Evolutionary conservation across 176 grass and related monocot species (phyloP).

Genomic region (Stipa capillata): DNA sequence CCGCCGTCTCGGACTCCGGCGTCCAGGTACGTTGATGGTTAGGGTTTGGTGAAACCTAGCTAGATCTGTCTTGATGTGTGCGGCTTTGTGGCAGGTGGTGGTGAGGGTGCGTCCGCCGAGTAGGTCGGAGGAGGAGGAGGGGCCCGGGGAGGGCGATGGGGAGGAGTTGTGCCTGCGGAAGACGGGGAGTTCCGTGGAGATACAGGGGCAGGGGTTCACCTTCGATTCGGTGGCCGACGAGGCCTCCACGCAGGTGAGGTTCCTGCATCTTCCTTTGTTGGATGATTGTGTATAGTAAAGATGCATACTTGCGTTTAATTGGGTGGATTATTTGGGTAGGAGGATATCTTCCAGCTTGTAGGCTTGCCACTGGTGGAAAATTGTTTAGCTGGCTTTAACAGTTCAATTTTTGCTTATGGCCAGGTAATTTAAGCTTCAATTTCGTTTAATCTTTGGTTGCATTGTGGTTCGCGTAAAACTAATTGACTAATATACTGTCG

Average conservation of each 20-base stretch:
- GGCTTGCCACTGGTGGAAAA: conserved; percentile 57
- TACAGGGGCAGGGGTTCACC: conserved; percentile 38
- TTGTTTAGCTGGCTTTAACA: conserved; percentile 58
- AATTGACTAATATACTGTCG: background rate
- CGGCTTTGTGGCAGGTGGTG: conserved; percentile 26
- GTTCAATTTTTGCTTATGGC: conserved; percentile 66
- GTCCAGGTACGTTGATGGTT: conserved; percentile 16
- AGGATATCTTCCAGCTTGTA: conserved; percentile 48
- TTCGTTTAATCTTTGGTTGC: background rate
- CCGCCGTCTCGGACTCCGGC: conserved; percentile 34
- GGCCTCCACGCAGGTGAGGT: conserved; percentile 30
- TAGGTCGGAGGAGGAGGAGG: conserved; percentile 19
- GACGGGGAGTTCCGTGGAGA: conserved; percentile 20
- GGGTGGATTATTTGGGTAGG: conserved; percentile 20
- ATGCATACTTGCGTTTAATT: background rate
- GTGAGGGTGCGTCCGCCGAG: conserved; percentile 32
- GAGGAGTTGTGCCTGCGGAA: conserved; percentile 28
- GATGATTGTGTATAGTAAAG: background rate
- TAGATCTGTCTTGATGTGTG: background rate
- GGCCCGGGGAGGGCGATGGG: too few species aligned
- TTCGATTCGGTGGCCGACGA: conserved; percentile 50
- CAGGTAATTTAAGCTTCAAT: conserved; percentile 27
- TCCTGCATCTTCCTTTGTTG: background rate
- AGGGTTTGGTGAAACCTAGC: background rate
- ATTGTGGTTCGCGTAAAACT: background rate